Evolutionary conservation across 2,329 filamentous ascomycete genomes (phyloP).

Genomic region (Hirsutella rhossiliensis): DNA sequence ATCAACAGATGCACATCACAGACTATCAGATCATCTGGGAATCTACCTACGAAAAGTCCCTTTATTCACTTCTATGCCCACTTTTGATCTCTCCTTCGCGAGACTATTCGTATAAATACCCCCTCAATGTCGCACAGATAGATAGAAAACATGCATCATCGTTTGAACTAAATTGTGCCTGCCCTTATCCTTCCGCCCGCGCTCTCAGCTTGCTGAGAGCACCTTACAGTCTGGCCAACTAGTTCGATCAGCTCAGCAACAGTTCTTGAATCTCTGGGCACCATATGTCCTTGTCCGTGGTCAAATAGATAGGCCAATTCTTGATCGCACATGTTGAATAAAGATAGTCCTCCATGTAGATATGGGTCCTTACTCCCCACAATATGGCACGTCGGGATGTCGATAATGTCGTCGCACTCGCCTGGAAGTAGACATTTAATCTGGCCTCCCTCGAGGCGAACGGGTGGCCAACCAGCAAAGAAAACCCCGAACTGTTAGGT

Average conservation of each 20-base stretch:
- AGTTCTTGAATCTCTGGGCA: conserved; percentile 39
- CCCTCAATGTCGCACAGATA: too few relatives aligned
- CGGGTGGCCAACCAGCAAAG: conserved; percentile 41
- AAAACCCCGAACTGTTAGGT: conserved; percentile 35
- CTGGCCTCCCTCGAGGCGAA: conserved; percentile 23
- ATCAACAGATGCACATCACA: too few relatives aligned
- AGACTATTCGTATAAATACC: too few relatives aligned
- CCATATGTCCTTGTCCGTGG: conserved; percentile 51
- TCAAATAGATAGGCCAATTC: conserved; percentile 49
- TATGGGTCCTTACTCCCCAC: conserved; percentile 47
- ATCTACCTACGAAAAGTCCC: too few relatives aligned
- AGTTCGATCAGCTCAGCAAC: conserved; percentile 35
- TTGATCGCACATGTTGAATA: conserved; percentile 49
- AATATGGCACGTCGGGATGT: conserved; percentile 40
- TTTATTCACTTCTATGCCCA: too few relatives aligned
- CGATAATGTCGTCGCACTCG: conserved; percentile 34
- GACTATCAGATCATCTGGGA: too few relatives aligned
- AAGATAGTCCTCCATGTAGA: conserved; percentile 44
- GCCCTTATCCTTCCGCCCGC: too few relatives aligned
- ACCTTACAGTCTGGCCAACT: too few relatives aligned
- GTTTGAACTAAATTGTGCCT: too few relatives aligned
- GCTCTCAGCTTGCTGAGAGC: too few relatives aligned
- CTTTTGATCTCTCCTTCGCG: too few relatives aligned
- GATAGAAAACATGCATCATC: too few relatives aligned
- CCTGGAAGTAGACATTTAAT: conserved; percentile 35